Evolutionary conservation across 2,329 filamentous ascomycete genomes (phyloP).

Genomic region (Alternaria triticina): DNA sequence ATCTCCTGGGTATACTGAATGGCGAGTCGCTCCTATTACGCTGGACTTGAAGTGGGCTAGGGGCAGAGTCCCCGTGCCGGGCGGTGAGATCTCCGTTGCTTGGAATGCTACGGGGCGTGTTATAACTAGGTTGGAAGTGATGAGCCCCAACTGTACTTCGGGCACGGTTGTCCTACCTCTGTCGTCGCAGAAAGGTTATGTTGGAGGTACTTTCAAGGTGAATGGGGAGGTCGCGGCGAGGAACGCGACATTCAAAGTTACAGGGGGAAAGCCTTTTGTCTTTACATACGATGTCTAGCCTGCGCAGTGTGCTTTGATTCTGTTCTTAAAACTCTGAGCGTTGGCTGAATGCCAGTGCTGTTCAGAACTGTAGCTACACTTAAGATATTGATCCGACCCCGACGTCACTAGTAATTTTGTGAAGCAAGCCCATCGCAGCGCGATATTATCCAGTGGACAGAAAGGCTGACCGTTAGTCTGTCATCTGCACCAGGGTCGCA

Average conservation of each 20-base stretch:
- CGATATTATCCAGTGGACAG: rapidly evolving
- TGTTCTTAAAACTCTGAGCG: not conserved
- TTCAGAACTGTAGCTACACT: not conserved
- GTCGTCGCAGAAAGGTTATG: not conserved
- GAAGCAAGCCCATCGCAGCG: not conserved
- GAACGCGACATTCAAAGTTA: not conserved
- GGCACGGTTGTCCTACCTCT: not conserved
- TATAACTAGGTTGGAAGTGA: not conserved
- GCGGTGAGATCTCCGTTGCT: not conserved
- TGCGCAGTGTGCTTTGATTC: not conserved
- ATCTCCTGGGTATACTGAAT: not conserved
- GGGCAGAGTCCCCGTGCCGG: not conserved
- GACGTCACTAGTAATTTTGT: not conserved
- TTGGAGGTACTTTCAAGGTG: not conserved
- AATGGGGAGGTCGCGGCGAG: not conserved
- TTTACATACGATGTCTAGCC: not conserved
- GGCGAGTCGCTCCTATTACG: not conserved
- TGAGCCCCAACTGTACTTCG: not conserved
- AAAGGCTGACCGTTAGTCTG: not conserved
- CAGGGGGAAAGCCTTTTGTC: not conserved
- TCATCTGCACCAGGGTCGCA: not conserved
- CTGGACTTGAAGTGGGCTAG: not conserved
- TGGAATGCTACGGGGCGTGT: not conserved
- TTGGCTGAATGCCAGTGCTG: not conserved
- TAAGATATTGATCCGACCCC: rapidly evolving